Base-by-base conservation (phyloP, 73 alveolate genomes). In the Symbiodinium pilosum region DNA sequence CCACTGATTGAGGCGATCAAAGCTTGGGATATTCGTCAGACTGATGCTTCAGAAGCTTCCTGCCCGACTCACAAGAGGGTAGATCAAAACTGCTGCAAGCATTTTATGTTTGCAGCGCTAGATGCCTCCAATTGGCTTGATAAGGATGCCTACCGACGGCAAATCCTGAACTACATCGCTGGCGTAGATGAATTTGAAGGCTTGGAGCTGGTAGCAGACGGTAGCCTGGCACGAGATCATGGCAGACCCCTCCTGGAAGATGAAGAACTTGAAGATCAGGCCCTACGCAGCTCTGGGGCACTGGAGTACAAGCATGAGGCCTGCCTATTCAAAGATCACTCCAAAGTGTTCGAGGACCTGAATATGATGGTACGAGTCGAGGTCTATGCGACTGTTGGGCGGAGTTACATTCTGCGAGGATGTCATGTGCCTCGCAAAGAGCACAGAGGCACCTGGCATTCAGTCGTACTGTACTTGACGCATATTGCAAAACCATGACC, bases 11-110 rank as follows among this genome's bases (percentile, higher is more conserved):
- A 77, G 26, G 87, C 87, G 2, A 39, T 77, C 87, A 77, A 77
- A n/a, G 87, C 43, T 77, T 77, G 87, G 87, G 87, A 77, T n/a
- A 77, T 77, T 77, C 87, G 87, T n/a, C 52, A 77, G 26, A 77
- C 52, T 51, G 26, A 77, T 21, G 47, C 87, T 38, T 77, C 87
- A 30, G 87, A 77, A 28, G 52, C 26, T 6, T 24, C 87, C 87
- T 34, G 47, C 51, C 6, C 38, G 34, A 20, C 6, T 14, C 14
- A 9, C 21, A 9, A 9, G 59, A 14, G 21, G 32, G 38, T 26
- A 64, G 77, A 12, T 26, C 21, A 36, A 32, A 56, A 32, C 14
- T 56, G 59, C 59, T 16, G 73, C 77, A 26, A 16, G 38, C 21
- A 32, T 64, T 28, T 26, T 28, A 14, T 34, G 39, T 9, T 14